phyloP scores from a whole-genome alignment of 805 yeast species.

The Hanseniaspora thailandica region DNA sequence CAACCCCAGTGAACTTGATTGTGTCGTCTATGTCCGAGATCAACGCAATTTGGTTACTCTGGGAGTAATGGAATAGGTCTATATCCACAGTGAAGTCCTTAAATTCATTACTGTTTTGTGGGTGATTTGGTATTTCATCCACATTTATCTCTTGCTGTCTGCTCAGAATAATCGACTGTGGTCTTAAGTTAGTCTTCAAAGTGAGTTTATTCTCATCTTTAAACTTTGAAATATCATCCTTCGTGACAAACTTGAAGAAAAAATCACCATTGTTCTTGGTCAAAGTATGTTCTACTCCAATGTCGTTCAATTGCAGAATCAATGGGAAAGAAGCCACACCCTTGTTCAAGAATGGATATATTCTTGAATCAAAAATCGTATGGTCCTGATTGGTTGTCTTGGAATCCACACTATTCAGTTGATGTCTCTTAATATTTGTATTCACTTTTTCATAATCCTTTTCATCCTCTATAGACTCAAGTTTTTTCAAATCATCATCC shows the following conservation, averaged over 20 bases:
- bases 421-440: constrained; percentile 20
- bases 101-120: not conserved
- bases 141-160: not conserved
- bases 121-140: not conserved
- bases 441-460: constrained; percentile 30
- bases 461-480: constrained; percentile 41
- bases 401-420: not conserved
- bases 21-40: constrained; percentile 95
- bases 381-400: not conserved
- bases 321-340: constrained; percentile 48
- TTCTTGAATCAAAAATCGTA: constrained; percentile 46
- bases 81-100: constrained; percentile 18
- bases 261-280: constrained; percentile 64
- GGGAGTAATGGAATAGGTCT: constrained; percentile 16
- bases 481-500: constrained; percentile 43
- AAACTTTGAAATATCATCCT: constrained; percentile 47
- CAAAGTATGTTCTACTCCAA: constrained; percentile 26
- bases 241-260: constrained; percentile 39
- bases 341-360: constrained; percentile 59
- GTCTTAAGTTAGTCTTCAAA: constrained; percentile 38
- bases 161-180: constrained; percentile 17
- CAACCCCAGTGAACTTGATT: constrained; percentile 76
- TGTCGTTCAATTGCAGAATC: constrained; percentile 42
- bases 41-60: constrained; percentile 46
- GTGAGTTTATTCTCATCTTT: constrained; percentile 38